phyloP scores from a whole-genome alignment of 352 stramenopile genomes.

The Phytophthora syringae region DNA sequence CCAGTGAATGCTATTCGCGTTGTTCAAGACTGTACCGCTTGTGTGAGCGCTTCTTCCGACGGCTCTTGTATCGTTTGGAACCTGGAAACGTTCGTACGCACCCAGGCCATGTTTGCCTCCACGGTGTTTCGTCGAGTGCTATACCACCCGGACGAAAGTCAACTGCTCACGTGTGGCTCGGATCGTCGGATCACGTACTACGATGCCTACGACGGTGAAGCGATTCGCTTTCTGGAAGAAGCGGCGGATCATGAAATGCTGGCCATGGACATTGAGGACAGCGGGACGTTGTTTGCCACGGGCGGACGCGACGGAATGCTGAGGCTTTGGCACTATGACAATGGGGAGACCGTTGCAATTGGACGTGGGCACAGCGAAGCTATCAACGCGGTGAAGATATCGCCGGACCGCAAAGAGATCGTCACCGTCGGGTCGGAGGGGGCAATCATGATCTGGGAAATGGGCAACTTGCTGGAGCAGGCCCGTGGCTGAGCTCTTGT shows the following conservation, averaged over 20 bases:
- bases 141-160: slow-evolving; percentile 97
- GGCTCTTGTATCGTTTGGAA: slow-evolving; percentile 98
- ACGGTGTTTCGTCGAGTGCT: slow-evolving; percentile 94
- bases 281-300: slow-evolving; percentile 91
- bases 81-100: slow-evolving; percentile 91
- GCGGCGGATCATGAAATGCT: slow-evolving; percentile 91
- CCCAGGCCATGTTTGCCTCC: slow-evolving; percentile 95
- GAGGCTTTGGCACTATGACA: slow-evolving; percentile 97
- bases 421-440: slow-evolving; percentile 95
- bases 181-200: slow-evolving; percentile 98
- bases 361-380: slow-evolving; percentile 94
- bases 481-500: slow-evolving; percentile 14
- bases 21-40: slow-evolving; percentile 72
- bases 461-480: slow-evolving; percentile 55
- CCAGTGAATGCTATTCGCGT: slow-evolving; percentile 93
- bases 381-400: slow-evolving; percentile 94
- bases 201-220: slow-evolving; percentile 94
- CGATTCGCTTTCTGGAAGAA: slow-evolving; percentile 95
- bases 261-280: slow-evolving; percentile 92
- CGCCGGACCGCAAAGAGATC: slow-evolving; percentile 92
- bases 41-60: slow-evolving; percentile 81
- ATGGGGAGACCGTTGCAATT: slow-evolving; percentile 89
- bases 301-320: slow-evolving; percentile 92
- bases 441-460: slow-evolving; percentile 96
- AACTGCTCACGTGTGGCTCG: slow-evolving; percentile 95